phyloP scores from a whole-genome alignment of 345 rosid species.

The Adansonia digitata region DNA sequence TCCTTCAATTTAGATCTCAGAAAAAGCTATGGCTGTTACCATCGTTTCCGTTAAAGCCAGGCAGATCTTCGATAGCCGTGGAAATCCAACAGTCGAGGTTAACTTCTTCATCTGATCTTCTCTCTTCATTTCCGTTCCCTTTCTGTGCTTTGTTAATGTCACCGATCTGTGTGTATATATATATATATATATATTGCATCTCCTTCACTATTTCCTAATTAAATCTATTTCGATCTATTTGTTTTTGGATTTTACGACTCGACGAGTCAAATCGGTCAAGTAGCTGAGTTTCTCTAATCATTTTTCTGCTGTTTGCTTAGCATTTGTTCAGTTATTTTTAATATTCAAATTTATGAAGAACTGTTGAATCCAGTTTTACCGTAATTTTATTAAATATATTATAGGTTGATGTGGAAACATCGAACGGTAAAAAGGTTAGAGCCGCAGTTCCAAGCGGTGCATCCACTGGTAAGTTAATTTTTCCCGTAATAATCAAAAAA shows the following conservation, averaged over 20 bases:
- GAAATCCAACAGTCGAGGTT: conserved; percentile 97
- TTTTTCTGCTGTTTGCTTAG: not conserved
- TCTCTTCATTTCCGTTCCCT: not conserved
- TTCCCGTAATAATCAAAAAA: not conserved
- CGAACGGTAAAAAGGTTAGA: conserved; percentile 49
- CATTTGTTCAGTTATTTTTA: not conserved
- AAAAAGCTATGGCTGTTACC: conserved; percentile 46
- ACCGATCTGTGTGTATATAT: conserved; percentile 18
- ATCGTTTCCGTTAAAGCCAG: conserved; percentile 68
- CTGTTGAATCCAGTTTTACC: not conserved
- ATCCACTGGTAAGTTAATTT: conserved; percentile 65
- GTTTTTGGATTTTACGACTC: not conserved
- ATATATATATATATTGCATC: not conserved
- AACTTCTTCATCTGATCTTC: conserved; percentile 1
- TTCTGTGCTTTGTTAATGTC: conserved; percentile 12
- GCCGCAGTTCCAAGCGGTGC: conserved; percentile 99
- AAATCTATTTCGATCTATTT: conserved; percentile 12
- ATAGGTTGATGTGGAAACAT: conserved; percentile 63
- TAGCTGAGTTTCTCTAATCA: not conserved
- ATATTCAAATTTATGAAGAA: not conserved
- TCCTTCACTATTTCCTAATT: not conserved
- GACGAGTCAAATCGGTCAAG: not conserved
- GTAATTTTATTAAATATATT: not conserved
- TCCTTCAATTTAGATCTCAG: not conserved
- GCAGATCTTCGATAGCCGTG: conserved; percentile 99